phyloP scores from a whole-genome alignment of 2,329 filamentous ascomycete genomes.

The Scleromitrula shiraiana region DNA sequence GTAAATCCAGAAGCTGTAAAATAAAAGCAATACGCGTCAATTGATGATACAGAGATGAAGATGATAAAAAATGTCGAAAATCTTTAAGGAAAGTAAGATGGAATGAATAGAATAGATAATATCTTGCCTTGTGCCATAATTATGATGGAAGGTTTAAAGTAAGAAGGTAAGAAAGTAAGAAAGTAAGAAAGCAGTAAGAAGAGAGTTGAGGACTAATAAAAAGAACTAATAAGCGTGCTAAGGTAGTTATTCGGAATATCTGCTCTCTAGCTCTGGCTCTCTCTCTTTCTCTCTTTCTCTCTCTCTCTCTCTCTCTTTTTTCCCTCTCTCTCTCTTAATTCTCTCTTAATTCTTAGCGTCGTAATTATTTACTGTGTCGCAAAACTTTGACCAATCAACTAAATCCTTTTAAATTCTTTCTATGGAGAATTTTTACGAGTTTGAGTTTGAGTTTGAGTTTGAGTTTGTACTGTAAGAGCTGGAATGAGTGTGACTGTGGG shows the following conservation, averaged over 20 bases:
- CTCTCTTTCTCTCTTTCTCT: neutral
- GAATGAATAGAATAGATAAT: neutral
- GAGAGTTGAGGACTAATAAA: no score
- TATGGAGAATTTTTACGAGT: no score
- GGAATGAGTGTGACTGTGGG: no score
- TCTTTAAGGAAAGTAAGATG: neutral
- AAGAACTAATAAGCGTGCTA: no score
- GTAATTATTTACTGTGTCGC: neutral
- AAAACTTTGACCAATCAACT: neutral
- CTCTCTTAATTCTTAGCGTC: neutral
- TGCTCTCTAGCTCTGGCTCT: no score
- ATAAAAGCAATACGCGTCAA: neutral
- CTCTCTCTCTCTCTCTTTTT: neutral
- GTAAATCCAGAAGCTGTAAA: neutral
- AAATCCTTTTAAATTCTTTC: no score
- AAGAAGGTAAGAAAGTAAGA: no score
- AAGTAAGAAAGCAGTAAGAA: no score
- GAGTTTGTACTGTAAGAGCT: no score
- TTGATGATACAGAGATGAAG: neutral
- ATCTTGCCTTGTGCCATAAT: neutral
- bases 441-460: no score
- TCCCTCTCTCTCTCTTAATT: neutral
- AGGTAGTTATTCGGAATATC: no score
- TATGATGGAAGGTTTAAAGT: no score
- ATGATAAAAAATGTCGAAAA: neutral